Evolutionary conservation across 2,329 filamentous ascomycete genomes (phyloP).

Genomic region (Pyrenophora teres): DNA sequence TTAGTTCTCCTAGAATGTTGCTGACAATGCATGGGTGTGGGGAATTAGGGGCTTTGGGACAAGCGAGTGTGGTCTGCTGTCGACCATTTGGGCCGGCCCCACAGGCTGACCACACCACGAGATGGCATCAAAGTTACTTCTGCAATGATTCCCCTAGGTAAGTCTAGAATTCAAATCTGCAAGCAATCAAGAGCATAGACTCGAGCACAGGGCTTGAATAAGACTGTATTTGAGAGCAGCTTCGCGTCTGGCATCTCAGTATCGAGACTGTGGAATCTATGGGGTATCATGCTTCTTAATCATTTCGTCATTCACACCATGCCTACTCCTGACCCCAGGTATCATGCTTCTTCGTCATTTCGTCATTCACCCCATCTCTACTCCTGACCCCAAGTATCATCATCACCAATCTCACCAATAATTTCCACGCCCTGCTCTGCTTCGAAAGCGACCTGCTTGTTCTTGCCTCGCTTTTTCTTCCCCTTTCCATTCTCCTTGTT

Average conservation of each 20-base stretch:
- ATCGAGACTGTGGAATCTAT: conserved; percentile 1
- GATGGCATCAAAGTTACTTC: no score
- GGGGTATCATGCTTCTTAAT: conserved; percentile 6
- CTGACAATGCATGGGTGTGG: no score
- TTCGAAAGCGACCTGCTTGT: conserved; percentile 33
- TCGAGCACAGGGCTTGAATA: no score
- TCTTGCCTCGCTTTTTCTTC: conserved; percentile 41
- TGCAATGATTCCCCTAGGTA: no score
- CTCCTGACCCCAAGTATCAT: conserved; percentile 33
- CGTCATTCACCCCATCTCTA: neutral
- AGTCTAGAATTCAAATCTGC: no score
- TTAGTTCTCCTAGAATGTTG: no score
- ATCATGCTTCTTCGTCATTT: conserved; percentile 12
- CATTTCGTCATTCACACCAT: neutral
- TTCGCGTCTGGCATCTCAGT: neutral
- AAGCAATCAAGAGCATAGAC: no score
- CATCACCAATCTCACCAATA: conserved; percentile 34
- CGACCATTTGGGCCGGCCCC: no score
- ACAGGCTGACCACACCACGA: no score
- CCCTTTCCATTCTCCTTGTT: conserved; percentile 32
- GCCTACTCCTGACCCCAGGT: conserved; percentile 29
- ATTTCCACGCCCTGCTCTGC: conserved; percentile 40
- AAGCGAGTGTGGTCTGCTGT: no score
- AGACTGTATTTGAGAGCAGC: no score
- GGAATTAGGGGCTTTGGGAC: no score